Evolutionary conservation across 768 basidiomycete genomes (phyloP), one percentile per base, ranked within the genome.

Genomic region (Trametes villosa): DNA sequence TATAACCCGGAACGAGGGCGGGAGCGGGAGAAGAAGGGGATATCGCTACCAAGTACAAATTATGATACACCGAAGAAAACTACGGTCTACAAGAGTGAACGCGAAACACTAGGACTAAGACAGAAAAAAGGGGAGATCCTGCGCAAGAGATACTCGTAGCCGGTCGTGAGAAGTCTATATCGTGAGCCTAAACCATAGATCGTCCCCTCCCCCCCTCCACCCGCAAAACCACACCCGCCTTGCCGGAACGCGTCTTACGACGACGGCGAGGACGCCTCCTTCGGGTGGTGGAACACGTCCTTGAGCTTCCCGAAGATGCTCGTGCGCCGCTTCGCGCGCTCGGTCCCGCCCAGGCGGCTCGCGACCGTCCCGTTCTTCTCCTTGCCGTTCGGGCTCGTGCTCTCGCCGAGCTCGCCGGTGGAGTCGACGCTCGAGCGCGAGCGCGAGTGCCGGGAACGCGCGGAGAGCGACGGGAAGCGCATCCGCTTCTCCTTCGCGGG

Each of bases 251-350:
- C 57, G 36, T 15, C 27, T 18, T 18, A 54, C 9, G 8, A 38
- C 34, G 15, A 36, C 57, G 47, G 31, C 51, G 57, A 45, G 9
- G 49, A 24, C 63, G 56, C 58, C 13, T 46, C 51, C 54, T 59
- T 57, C 41, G 50, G 34, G 29, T 56, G 53, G 47, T 49, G 36
- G 65, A 75, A 74, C 26, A 71, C 62, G 38, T 65, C 65, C 63
- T 70, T 72, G 53, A 75, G 62, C 69, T 70, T 71, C 40, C 70
- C 72, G 55, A 75, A 72, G 59, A 75, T 47, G 53, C 71, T 71
- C 47, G 50, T 68, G 44, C 58, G 60, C 38, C 73, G 68, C 66
- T 72, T 72, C 66, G 63, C 65, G 54, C 69, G 67, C 57, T 59
- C 59, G 33, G 60, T 54, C 44, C 65, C 59, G 40, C 51, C 57